Conservation (phyloP, 208 protist genomes). For the Leishmania arabica region DNA sequence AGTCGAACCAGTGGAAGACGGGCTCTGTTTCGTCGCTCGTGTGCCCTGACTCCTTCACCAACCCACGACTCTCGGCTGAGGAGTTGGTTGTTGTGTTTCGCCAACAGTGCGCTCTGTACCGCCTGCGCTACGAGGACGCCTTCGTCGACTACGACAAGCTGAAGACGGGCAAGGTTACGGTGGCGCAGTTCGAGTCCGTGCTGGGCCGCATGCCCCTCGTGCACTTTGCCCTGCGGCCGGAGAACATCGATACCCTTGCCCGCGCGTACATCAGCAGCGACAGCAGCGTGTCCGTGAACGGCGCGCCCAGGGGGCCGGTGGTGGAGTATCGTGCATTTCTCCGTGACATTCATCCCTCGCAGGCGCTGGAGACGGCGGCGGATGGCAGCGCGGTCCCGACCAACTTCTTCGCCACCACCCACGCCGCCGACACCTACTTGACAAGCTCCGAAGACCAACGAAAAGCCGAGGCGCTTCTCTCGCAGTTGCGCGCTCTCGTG, state of each 20-base stretch:
- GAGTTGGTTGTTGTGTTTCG: slow-evolving; percentile 62
- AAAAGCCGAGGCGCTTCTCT: slow-evolving; percentile 49
- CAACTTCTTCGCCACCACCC: slow-evolving; percentile 66
- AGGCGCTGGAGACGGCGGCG: slow-evolving; percentile 8
- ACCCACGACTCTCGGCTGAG: slow-evolving; percentile 41
- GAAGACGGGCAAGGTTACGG: slow-evolving; percentile 74
- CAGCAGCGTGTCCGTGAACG: neutral
- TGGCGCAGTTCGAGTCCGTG: slow-evolving; percentile 77
- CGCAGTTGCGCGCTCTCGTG: slow-evolving; percentile 58
- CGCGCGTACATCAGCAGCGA: slow-evolving; percentile 53
- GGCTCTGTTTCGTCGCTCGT: slow-evolving; percentile 19
- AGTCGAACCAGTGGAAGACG: slow-evolving; percentile 12
- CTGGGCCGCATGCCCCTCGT: slow-evolving; percentile 81
- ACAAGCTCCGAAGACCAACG: slow-evolving; percentile 23
- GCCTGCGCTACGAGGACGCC: slow-evolving; percentile 80
- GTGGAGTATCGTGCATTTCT: slow-evolving; percentile 83
- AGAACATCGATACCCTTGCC: slow-evolving; percentile 65
- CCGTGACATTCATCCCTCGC: slow-evolving; percentile 59
- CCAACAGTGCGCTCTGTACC: slow-evolving; percentile 71
- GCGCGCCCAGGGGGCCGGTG: slow-evolving; percentile 12
- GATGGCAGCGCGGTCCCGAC: slow-evolving; percentile 19
- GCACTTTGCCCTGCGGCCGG: slow-evolving; percentile 66
- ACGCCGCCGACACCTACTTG: slow-evolving; percentile 58
- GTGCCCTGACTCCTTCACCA: slow-evolving; percentile 28
- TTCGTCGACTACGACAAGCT: slow-evolving; percentile 87